Conservation (phyloP, 495 filamentous ascomycete species). For the Hapsidospora chrysogenum region DNA sequence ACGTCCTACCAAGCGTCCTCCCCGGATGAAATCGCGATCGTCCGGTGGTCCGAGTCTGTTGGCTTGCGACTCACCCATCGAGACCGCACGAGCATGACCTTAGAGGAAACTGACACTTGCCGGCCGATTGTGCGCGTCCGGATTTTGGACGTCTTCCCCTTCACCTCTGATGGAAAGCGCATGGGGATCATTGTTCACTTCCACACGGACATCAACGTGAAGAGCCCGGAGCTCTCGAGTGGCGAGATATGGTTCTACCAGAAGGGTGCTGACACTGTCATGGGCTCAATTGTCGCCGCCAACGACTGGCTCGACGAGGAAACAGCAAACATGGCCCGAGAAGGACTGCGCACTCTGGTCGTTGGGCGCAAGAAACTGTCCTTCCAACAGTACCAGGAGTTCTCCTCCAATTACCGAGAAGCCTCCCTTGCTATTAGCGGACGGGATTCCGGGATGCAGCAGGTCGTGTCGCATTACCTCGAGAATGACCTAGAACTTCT, state of each 20-base stretch:
- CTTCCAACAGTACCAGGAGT: slow-evolving; percentile 57
- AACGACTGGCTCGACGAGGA: slow-evolving; percentile 99
- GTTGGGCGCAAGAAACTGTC: slow-evolving; percentile 77
- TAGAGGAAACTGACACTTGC: slow-evolving; percentile 66
- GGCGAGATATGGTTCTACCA: slow-evolving; percentile 97
- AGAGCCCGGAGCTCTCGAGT: slow-evolving; percentile 20
- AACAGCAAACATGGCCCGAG: slow-evolving; percentile 94
- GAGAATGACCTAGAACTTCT: slow-evolving; percentile 82
- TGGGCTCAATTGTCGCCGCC: slow-evolving; percentile 79
- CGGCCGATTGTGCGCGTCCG: slow-evolving; percentile 67
- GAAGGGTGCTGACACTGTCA: slow-evolving; percentile 96
- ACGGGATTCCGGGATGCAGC: slow-evolving; percentile 67
- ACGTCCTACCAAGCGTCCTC: slow-evolving; percentile 92
- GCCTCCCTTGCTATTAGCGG: slow-evolving; percentile 64
- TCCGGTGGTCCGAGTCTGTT: slow-evolving; percentile 86
- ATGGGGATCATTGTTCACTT: slow-evolving; percentile 98
- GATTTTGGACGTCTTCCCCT: slow-evolving; percentile 90
- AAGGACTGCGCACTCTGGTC: slow-evolving; percentile 87
- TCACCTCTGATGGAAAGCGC: slow-evolving; percentile 91
- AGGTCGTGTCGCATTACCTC: slow-evolving; percentile 61
- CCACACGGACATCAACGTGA: slow-evolving; percentile 28
- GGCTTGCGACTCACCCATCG: slow-evolving; percentile 73
- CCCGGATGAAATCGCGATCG: slow-evolving; percentile 96
- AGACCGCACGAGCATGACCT: slow-evolving; percentile 66
- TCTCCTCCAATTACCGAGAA: slow-evolving; percentile 55